These are phyloP conservation scores for Rhytidiadelphus loreus DNA, from an alignment of 225 moss, liverwort and hornwort genomes.

Conservation along the genomic window DNA sequence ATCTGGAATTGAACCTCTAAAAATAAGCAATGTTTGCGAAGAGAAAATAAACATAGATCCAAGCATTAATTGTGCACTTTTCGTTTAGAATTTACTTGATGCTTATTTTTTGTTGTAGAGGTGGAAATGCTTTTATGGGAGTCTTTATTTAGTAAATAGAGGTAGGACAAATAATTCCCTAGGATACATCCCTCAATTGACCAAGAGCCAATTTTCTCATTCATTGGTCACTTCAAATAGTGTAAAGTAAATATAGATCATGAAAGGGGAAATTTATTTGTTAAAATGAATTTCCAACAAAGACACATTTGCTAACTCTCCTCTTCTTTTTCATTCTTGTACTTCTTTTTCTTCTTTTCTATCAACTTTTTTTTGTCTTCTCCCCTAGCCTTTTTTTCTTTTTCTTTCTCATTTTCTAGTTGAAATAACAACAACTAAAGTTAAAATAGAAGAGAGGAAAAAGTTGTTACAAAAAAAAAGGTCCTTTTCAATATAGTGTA, in stretches of 20 bases:
- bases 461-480: background rate
- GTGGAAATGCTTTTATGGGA: background rate
- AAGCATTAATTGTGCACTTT: rapidly evolving
- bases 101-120: rapidly evolving
- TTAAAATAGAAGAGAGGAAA: background rate
- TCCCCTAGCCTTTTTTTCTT: no score
- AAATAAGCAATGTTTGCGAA: background rate
- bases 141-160: background rate
- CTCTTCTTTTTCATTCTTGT: background rate
- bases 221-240: no score
- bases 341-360: background rate
- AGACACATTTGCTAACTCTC: no score
- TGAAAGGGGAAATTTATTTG: rapidly evolving
- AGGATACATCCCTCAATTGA: no score
- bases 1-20: background rate
- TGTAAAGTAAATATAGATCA: background rate
- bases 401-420: no score
- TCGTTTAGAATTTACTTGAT: background rate
- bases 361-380: rapidly evolving
- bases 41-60: rapidly evolving
- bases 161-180: rapidly evolving
- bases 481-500: background rate
- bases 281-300: background rate
- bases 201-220: background rate
- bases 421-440: background rate